A percentile compares a stretch with the other conserved stretches of the same genome.
These are phyloP conservation scores for Amoeboradix gromovi DNA, from an alignment of 371 early-diverging fungal species.

Conservation along the genomic window DNA sequence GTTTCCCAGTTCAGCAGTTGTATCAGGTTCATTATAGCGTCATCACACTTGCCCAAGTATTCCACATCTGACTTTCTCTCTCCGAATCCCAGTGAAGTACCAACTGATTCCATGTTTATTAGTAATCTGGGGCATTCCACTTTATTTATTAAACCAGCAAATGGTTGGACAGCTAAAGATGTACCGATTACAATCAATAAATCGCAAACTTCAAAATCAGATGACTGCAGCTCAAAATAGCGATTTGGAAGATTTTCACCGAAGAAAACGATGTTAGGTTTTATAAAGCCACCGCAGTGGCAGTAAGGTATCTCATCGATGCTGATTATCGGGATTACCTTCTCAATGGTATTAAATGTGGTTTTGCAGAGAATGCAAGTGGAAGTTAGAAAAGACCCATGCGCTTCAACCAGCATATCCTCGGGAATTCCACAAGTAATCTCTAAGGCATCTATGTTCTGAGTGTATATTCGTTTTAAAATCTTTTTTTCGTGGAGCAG, in stretches of 20 bases:
- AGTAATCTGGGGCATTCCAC: slow-evolving; percentile 50
- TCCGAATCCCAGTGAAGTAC: slow-evolving; percentile 20
- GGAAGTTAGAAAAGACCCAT: slow-evolving; percentile 61
- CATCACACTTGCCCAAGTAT: slow-evolving; percentile 43
- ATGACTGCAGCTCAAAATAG: slow-evolving; percentile 24
- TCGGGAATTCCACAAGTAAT: slow-evolving; percentile 41
- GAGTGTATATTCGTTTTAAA: slow-evolving; percentile 56
- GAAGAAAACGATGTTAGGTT: slow-evolving; percentile 82
- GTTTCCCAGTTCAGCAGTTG: slow-evolving; percentile 29
- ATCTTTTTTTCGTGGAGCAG: slow-evolving; percentile 38
- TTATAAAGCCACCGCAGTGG: slow-evolving; percentile 25
- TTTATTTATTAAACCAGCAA: slow-evolving; percentile 38
- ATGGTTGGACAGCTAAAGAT: slow-evolving; percentile 34
- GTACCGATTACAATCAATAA: slow-evolving; percentile 73
- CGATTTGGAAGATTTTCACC: slow-evolving; percentile 54
- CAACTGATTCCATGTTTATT: slow-evolving; percentile 53
- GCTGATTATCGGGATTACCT: slow-evolving; percentile 11
- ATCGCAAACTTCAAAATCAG: slow-evolving; percentile 44
- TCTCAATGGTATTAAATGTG: slow-evolving; percentile 10
- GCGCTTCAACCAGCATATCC: slow-evolving; percentile 55
- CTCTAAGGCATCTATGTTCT: slow-evolving; percentile 86
- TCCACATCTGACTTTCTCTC: slow-evolving; percentile 36
- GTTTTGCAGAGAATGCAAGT: slow-evolving; percentile 26
- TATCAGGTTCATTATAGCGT: slow-evolving; percentile 26
- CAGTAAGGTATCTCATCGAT: neutral